Evolutionary conservation across 192 early-diverging fungal genomes (phyloP), one percentile per base, ranked within the genome.

Genomic region (Backusella psychrophila): DNA sequence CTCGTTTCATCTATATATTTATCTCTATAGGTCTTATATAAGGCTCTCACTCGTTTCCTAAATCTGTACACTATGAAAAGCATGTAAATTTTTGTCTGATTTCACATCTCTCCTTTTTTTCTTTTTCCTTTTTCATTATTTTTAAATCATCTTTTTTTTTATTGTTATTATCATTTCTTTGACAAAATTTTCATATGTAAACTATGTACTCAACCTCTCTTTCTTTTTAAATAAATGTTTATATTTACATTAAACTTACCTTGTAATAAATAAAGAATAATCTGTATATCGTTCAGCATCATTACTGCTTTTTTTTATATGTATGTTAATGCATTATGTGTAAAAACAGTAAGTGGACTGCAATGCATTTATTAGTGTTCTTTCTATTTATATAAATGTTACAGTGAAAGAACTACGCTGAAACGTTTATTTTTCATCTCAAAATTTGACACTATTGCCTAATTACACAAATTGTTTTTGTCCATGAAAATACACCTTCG

Each of bases 71-170:
- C n/a, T 63, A 63, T 63, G 56, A 63, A 29, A 63, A 63, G 56
- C 56, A 63, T 63, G 56, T 59, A 59, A 29, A 26, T 29, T 59
- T 59, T 59, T 59, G 56, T 63, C 56, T 63, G 56, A 63, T 63
- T 63, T 26, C 23, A 63, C 4, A 23, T 29, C 56, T 14, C 56
- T 11, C 26, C 26, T 26, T 63, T 29, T 23, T 19, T 9, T 63
- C 12, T 29, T 26, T 26, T 11, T 12, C 9, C 9, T 56, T 56
- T 23, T 3, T 21, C 33, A 56, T 56, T 56, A 11, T 39, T 39
- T 39, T 11, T 56, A 23, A 23, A 56, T 56, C 21, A 17, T 17
- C 15, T 17, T 44, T 44, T 44, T 44, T 41, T 41, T 41, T 41
- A 41, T 41, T 44, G 15, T 44, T 44, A 44, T 56, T 12, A 59